phyloP scores from a whole-genome alignment of 495 filamentous ascomycete species.

The Penicillium silybi region DNA sequence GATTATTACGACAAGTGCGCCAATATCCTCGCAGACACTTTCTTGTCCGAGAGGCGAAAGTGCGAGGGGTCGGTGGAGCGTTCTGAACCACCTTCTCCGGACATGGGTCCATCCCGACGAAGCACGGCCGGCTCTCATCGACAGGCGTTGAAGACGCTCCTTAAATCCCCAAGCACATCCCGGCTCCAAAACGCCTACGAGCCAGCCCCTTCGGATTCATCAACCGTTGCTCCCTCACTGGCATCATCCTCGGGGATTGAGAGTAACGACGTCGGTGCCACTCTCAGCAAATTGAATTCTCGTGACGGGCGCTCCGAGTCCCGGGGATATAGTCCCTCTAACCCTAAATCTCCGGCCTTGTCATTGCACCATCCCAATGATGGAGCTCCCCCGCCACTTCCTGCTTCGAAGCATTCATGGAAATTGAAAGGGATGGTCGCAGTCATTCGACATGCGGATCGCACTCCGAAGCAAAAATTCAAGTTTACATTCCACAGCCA shows the following conservation, averaged over 20 bases:
- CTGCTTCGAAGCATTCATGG: conserved; percentile 93
- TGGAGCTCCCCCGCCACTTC: conserved; percentile 54
- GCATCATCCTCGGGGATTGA: conserved; percentile 50
- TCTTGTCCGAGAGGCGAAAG: conserved; percentile 68
- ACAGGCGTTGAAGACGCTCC: conserved; percentile 51
- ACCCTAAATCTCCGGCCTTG: conserved; percentile 28
- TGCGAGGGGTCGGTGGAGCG: conserved; percentile 39
- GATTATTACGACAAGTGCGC: conserved; percentile 95
- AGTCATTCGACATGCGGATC: conserved; percentile 91
- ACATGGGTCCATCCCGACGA: conserved; percentile 30
- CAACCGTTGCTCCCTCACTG: conserved; percentile 40
- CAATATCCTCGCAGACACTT: conserved; percentile 79
- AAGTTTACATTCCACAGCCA: conserved; percentile 98
- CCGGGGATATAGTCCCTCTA: conserved; percentile 24
- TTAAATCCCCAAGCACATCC: conserved; percentile 63
- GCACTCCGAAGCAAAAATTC: conserved; percentile 97
- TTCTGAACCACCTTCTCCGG: conserved; percentile 30
- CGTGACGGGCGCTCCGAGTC: conserved; percentile 25
- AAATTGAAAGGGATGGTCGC: conserved; percentile 98
- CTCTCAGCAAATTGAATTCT: conserved; percentile 13
- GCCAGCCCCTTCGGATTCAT: conserved; percentile 38
- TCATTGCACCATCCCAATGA: conserved; percentile 29
- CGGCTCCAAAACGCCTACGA: conserved; percentile 47
- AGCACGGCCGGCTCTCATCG: conserved; percentile 36
- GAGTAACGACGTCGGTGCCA: conserved; percentile 22